Conservation (phyloP, 148 eudicot genomes). For the Vaccinium corymbosum region DNA sequence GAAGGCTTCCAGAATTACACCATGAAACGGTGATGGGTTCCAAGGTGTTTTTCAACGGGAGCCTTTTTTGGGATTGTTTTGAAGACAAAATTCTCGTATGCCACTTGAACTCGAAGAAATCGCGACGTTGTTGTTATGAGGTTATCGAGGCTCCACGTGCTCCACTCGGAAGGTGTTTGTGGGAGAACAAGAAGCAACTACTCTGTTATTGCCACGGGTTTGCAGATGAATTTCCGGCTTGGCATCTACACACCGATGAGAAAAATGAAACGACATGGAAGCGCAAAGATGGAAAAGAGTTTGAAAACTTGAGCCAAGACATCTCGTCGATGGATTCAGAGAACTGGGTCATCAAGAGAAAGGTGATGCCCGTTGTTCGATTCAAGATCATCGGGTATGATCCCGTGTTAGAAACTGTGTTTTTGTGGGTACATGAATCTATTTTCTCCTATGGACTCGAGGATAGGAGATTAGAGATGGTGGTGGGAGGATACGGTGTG, state of each 20-base stretch:
- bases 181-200: not conserved
- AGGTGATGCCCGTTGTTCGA: not conserved
- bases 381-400: constrained; percentile 14
- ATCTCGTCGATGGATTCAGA: constrained; percentile 1
- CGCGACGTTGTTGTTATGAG: not conserved
- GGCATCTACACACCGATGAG: constrained; percentile 11
- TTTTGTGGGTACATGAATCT: not conserved
- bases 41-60: constrained; percentile 12
- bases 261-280: constrained; percentile 7
- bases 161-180: constrained; percentile 20
- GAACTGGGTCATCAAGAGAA: not conserved
- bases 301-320: not conserved
- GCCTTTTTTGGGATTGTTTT: constrained; percentile 20
- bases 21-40: constrained; percentile 12
- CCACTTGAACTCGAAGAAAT: not conserved
- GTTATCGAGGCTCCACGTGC: constrained; percentile 16
- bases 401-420: not conserved
- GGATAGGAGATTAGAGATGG: not conserved
- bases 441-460: not conserved
- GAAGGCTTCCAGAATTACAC: not conserved
- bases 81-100: constrained; percentile 10
- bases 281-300: not conserved
- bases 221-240: constrained; percentile 3
- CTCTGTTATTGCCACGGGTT: constrained; percentile 12
- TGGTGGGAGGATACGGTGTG: not conserved